Conservation (phyloP, 345 rosid genomes). For the Lepidium africanum region DNA sequence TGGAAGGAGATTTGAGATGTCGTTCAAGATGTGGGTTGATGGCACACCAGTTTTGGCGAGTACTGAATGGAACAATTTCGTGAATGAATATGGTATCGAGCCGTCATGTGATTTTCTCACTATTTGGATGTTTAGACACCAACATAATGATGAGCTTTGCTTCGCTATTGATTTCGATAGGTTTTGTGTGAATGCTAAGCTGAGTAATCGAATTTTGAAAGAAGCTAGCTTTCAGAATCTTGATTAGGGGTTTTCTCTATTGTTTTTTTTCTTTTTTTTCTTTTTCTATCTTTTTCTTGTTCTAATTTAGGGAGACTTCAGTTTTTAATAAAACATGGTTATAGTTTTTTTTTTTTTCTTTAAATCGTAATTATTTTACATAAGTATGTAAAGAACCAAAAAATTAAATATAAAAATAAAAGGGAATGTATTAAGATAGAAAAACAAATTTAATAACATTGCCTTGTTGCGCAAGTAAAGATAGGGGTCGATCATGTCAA, state of each 20-base stretch:
- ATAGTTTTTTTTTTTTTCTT: too few relatives aligned
- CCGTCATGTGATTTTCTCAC: background rate
- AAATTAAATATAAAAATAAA: too few relatives aligned
- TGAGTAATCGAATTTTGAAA: background rate
- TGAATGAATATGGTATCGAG: background rate
- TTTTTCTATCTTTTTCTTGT: background rate
- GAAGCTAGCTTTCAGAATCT: background rate
- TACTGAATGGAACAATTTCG: background rate
- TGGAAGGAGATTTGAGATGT: background rate
- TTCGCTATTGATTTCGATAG: background rate
- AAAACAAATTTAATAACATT: too few relatives aligned
- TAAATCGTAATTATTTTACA: too few relatives aligned
- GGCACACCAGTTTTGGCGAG: background rate
- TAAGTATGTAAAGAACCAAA: too few relatives aligned
- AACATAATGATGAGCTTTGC: background rate
- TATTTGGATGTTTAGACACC: conserved; percentile 9
- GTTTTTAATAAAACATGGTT: too few relatives aligned
- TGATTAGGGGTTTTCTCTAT: background rate
- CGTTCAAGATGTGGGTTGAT: background rate
- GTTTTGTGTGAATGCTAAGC: background rate
- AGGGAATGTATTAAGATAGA: too few relatives aligned
- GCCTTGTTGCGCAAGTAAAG: too few relatives aligned
- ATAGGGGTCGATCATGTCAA: too few relatives aligned
- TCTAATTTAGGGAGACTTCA: background rate
- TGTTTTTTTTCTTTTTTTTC: too few relatives aligned